Evolutionary conservation across 306 rosid genomes (phyloP), one percentile per base, ranked within the genome.

Genomic region (Pyrus pyrifolia): DNA sequence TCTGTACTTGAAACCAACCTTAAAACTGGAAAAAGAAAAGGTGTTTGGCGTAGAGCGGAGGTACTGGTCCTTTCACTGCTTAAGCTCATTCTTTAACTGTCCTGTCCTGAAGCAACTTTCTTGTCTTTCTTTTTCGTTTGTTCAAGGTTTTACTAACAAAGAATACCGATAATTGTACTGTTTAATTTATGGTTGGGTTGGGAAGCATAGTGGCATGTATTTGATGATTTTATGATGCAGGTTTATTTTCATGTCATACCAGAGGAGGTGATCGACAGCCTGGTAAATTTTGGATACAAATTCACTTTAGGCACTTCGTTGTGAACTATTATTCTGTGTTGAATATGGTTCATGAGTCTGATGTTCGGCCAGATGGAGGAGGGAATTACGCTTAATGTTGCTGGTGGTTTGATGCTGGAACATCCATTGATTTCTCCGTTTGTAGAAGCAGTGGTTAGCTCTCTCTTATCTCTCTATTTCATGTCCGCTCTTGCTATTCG

Each of bases 381-480:
- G 61, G 96, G 85, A 66, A 35, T 87, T 66, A 86, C 98, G 13
- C 86, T 87, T 85, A 84, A 89, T 22, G 97, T 89, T 72, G 97
- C 93, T 11, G 96, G 97, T 44, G 98, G 98, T 79, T 83, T 95
- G 88, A 92, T 91, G 88, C 91, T 95, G 79, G 98, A 95, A 84
- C 93, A 95, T 89, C 98, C 98, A 38, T 61, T 95, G 81, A 92
- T 90, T 40, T 81, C 76, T 66, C 97, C 97, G 33, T 90, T 90
- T 78, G 97, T 90, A 38, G 97, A 95, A 78, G 88, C 96, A 8
- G 97, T 92, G 91, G 98, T 95, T 79, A 87, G 93, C 65, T 29
- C 73, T 67, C 66, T 60, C 68, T 23, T 64, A 13, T 45, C 66
- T 66, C 68, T 44, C 8, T n/a, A 12, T 66, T 73, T 55, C 80